phyloP scores from a whole-genome alignment of 495 filamentous ascomycete genomes.

The Xylaria flabelliformis region DNA sequence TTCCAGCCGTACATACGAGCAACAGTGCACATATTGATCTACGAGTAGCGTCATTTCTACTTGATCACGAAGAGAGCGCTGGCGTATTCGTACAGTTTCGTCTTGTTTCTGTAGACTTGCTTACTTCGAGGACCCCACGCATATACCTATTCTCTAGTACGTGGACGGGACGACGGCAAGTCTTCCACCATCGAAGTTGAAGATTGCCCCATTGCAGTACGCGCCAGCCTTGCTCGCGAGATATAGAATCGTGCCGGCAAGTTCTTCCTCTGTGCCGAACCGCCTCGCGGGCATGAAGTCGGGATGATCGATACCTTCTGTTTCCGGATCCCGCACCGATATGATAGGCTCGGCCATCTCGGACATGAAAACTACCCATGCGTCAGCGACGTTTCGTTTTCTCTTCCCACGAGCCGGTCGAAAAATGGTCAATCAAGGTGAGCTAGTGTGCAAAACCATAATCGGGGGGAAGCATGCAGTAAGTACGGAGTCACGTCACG shows the following conservation, averaged over 20 bases:
- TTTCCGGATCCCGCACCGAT: conserved; percentile 49
- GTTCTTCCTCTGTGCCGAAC: conserved; percentile 62
- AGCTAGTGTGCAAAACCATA: background rate
- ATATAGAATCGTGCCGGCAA: conserved; percentile 56
- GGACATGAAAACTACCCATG: conserved; percentile 56
- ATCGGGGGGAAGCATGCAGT: background rate
- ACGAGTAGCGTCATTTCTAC: background rate
- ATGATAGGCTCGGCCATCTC: conserved; percentile 58
- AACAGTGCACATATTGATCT: background rate
- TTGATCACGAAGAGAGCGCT: background rate
- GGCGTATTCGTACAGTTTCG: background rate
- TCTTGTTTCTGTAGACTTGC: background rate
- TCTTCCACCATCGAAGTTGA: conserved; percentile 64
- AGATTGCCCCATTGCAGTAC: conserved; percentile 62
- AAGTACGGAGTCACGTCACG: conserved; percentile 43
- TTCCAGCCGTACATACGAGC: background rate
- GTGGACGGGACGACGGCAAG: conserved; percentile 50
- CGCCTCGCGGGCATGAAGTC: conserved; percentile 58
- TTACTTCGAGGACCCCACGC: background rate
- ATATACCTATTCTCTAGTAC: conserved; percentile 48
- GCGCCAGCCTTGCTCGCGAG: conserved; percentile 62
- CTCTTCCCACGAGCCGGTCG: background rate
- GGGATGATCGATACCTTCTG: conserved; percentile 35
- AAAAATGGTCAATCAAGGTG: background rate
- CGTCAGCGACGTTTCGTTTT: background rate